Evolutionary conservation across 2,329 filamentous ascomycete genomes (phyloP).

Genomic region (Xylariaceae sp.): DNA sequence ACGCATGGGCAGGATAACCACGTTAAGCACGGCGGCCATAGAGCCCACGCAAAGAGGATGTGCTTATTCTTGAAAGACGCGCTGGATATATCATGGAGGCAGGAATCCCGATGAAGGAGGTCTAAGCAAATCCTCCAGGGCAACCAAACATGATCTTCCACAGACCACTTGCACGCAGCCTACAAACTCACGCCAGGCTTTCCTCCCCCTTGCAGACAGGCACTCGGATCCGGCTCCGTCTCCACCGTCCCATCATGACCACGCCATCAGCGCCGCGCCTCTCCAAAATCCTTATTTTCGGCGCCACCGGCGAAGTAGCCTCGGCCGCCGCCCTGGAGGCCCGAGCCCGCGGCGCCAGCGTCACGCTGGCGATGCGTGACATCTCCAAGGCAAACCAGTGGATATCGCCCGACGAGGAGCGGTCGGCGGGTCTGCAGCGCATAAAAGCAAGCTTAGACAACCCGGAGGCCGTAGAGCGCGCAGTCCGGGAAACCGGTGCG

Average conservation of each 20-base stretch:
- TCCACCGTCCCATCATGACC: neutral
- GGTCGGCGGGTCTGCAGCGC: neutral
- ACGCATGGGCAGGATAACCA: too few relatives aligned
- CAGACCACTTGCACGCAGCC: too few relatives aligned
- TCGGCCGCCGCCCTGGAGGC: too few relatives aligned
- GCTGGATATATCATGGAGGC: too few relatives aligned
- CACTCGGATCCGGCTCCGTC: neutral
- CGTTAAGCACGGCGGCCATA: too few relatives aligned
- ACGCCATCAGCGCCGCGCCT: neutral
- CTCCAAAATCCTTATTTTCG: conserved; percentile 1
- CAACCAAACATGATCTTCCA: too few relatives aligned
- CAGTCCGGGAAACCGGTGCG: neutral
- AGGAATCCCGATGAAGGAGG: too few relatives aligned
- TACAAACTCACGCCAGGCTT: neutral
- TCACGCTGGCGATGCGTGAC: conserved; percentile 2
- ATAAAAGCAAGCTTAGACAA: neutral
- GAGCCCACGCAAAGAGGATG: too few relatives aligned
- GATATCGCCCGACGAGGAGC: neutral
- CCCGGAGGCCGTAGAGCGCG: neutral
- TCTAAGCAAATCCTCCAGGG: too few relatives aligned
- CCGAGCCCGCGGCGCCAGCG: neutral
- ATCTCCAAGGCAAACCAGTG: conserved; percentile 1
- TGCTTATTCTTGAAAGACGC: too few relatives aligned
- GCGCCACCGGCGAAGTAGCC: too few relatives aligned
- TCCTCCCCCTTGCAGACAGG: neutral